Conservation (phyloP, 192 early-diverging fungal species). For the Phycomyces nitens region DNA sequence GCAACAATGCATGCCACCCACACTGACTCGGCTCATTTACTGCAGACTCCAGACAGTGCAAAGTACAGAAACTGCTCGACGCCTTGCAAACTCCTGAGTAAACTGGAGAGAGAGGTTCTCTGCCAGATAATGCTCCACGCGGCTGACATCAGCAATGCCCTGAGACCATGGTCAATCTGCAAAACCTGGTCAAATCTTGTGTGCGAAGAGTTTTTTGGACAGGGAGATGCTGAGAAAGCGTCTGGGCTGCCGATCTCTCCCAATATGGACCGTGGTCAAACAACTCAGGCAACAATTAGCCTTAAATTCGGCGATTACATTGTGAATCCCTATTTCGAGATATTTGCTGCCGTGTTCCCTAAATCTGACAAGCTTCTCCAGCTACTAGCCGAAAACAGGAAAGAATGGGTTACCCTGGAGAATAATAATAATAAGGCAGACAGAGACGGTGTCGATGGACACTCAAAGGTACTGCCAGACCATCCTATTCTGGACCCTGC, state of each 20-base stretch:
- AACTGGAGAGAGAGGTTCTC: constrained; percentile 50
- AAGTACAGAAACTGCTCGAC: too few species aligned
- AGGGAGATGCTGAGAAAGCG: constrained; percentile 80
- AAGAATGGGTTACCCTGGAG: constrained; percentile 49
- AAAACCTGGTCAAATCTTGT: constrained; percentile 89
- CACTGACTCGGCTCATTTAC: too few species aligned
- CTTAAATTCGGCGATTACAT: constrained; percentile 86
- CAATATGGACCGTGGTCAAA: constrained; percentile 79
- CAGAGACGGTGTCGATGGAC: constrained; percentile 6
- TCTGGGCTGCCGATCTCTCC: constrained; percentile 77
- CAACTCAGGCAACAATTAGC: constrained; percentile 70
- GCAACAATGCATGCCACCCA: too few species aligned
- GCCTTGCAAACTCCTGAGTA: background rate
- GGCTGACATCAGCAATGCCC: constrained; percentile 87
- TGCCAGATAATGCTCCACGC: constrained; percentile 78
- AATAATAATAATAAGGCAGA: constrained; percentile 14
- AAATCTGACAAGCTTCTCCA: constrained; percentile 58
- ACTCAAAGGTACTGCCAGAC: constrained; percentile 12
- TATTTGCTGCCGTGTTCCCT: constrained; percentile 76
- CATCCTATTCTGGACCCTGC: constrained; percentile 21
- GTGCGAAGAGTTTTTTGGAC: constrained; percentile 80
- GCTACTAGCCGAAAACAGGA: constrained; percentile 51
- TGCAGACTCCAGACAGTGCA: too few species aligned
- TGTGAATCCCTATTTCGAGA: constrained; percentile 81
- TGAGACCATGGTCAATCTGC: constrained; percentile 80